Conservation (phyloP, 805 yeast genomes). For the Candida pini region DNA sequence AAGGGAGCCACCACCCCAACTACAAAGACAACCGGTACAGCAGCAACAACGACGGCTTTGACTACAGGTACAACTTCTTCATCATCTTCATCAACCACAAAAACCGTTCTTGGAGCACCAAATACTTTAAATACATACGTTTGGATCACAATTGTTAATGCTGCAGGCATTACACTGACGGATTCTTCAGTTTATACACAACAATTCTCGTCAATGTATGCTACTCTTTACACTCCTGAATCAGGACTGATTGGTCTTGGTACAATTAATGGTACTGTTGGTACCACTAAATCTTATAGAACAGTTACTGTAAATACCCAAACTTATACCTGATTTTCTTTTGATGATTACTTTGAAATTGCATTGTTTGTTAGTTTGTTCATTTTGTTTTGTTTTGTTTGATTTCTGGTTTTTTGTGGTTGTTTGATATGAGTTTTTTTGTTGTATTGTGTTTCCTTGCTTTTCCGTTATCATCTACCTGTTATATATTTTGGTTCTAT, state of each 20-base stretch:
- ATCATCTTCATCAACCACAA: constrained; percentile 1
- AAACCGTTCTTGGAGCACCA: not conserved
- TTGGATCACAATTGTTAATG: constrained; percentile 24
- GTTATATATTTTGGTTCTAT: too few relatives aligned
- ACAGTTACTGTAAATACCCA: constrained; percentile 30
- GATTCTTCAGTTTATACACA: constrained; percentile 47
- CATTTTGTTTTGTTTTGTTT: not conserved
- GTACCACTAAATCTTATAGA: constrained; percentile 44
- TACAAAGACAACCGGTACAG: constrained; percentile 2
- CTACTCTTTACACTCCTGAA: constrained; percentile 39
- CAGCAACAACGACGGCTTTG: not conserved
- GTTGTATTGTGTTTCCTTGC: too few relatives aligned
- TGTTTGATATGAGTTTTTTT: constrained; percentile 1
- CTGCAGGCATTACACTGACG: constrained; percentile 48
- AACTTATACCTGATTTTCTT: not conserved
- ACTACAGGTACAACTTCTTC: constrained; percentile 2
- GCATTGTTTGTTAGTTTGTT: not conserved
- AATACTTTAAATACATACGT: constrained; percentile 9
- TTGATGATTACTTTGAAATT: too few relatives aligned
- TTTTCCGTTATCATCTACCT: too few relatives aligned
- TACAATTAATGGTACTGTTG: constrained; percentile 59
- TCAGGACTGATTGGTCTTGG: constrained; percentile 80
- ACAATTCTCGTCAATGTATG: constrained; percentile 37
- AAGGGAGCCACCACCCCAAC: not conserved
- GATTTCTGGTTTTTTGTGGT: not conserved